phyloP scores from a whole-genome alignment of 148 eudicot species.

The Vaccinium corymbosum region DNA sequence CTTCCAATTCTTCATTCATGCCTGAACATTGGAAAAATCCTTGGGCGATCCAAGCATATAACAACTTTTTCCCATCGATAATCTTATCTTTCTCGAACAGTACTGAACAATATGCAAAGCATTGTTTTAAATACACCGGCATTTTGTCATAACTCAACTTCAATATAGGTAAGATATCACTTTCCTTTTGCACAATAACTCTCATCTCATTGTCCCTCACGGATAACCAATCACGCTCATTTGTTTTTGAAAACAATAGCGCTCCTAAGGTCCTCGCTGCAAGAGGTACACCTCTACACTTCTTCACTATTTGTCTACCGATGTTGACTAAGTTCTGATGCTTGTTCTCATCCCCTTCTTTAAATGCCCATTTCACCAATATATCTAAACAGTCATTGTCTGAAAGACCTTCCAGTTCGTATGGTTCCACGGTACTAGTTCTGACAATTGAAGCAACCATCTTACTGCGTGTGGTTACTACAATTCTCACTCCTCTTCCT shows the following conservation, averaged over 20 bases:
- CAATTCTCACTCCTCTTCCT: constrained; percentile 15
- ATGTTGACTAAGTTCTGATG: no score
- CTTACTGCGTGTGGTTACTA: constrained; percentile 28
- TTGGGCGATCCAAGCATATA: neutral
- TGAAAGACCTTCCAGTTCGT: constrained; percentile 11
- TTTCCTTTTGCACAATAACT: neutral
- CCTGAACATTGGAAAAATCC: neutral
- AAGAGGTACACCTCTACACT: no score
- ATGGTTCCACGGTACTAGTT: neutral
- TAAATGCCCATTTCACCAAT: constrained; percentile 25
- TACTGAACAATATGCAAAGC: neutral
- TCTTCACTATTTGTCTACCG: no score
- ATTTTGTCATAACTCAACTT: neutral
- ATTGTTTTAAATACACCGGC: neutral
- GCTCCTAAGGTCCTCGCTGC: no score
- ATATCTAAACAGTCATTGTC: constrained; percentile 20
- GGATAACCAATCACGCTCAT: constrained; percentile 12
- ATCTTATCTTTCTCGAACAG: neutral
- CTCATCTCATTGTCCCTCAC: neutral
- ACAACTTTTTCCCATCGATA: neutral
- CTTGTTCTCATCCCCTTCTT: constrained; percentile 11
- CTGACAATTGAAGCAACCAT: constrained; percentile 18
- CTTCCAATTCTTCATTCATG: neutral
- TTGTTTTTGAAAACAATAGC: neutral
- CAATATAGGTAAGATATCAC: neutral